Evolutionary conservation across 1,284 basidiomycete species (phyloP).

Genomic region (Heliocybe sulcata): DNA sequence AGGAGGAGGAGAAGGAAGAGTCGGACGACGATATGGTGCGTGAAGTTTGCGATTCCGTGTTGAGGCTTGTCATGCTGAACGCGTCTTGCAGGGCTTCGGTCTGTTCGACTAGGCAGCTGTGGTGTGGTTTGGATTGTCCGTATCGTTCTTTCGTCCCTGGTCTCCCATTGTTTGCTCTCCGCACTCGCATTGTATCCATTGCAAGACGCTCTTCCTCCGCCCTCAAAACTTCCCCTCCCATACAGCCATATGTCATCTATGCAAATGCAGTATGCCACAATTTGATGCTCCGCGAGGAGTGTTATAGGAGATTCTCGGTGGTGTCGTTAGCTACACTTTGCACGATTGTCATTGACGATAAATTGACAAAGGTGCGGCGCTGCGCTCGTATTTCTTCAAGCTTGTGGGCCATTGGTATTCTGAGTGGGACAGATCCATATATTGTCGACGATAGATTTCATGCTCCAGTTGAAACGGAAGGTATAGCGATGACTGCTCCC

Average conservation of each 20-base stretch:
- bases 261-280: neutral
- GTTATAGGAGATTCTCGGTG: neutral
- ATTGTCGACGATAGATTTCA: too few species aligned
- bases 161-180: too few species aligned
- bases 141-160: constrained; percentile 3
- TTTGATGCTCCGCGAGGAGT: neutral
- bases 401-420: too few species aligned
- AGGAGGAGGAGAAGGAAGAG: constrained; percentile 86
- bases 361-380: too few species aligned
- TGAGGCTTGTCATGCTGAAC: constrained; percentile 1
- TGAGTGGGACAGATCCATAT: too few species aligned
- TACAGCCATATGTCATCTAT: neutral
- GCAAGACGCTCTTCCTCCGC: neutral
- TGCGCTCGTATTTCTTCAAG: too few species aligned
- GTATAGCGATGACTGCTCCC: too few species aligned
- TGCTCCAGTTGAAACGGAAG: too few species aligned
- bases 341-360: too few species aligned
- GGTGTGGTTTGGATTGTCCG: constrained; percentile 10
- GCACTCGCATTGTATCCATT: constrained; percentile 2
- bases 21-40: constrained; percentile 91
- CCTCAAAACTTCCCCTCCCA: neutral
- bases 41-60: constrained; percentile 11
- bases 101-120: constrained; percentile 61
- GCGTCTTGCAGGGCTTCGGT: constrained; percentile 59
- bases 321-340: too few species aligned